Percentiles rank a stretch among this genome's conserved stretches.
These are phyloP conservation scores for Zizania latifolia DNA, from an alignment of 176 grass and related monocot species.

Conservation along the genomic window DNA sequence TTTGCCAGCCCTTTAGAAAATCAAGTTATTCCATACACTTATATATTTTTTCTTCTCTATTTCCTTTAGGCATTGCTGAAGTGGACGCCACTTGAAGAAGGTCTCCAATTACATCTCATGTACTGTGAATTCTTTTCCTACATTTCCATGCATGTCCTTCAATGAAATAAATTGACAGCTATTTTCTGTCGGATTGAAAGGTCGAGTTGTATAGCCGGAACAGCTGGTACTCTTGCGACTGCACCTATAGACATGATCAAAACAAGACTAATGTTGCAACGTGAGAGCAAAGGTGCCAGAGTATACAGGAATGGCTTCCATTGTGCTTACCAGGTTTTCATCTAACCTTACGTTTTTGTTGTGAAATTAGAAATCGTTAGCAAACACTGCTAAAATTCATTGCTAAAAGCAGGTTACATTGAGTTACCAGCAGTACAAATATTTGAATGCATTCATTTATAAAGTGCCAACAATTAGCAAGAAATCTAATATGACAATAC, in stretches of 20 bases:
- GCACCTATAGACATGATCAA: conserved; percentile 91
- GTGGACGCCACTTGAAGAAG: conserved; percentile 79
- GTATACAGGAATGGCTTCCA: conserved; percentile 79
- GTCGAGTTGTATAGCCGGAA: conserved; percentile 92
- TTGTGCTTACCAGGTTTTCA: conserved; percentile 82
- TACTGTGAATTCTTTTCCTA: conserved; percentile 50
- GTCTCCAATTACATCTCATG: conserved; percentile 89
- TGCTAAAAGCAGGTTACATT: background rate
- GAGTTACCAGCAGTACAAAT: background rate
- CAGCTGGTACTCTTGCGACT: conserved; percentile 66
- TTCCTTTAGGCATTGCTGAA: conserved; percentile 63
- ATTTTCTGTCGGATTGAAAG: conserved; percentile 46
- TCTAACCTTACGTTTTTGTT: conserved; percentile 21
- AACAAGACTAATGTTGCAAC: conserved; percentile 92
- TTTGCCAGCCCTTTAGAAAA: background rate
- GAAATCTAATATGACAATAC: background rate
- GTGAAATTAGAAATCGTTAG: background rate
- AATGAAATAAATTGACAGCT: conserved; percentile 27
- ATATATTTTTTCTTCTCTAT: background rate
- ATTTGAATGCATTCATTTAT: conserved; percentile 14
- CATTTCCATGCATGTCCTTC: conserved; percentile 24
- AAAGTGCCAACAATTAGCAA: background rate
- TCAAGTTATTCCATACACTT: background rate
- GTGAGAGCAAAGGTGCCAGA: conserved; percentile 45
- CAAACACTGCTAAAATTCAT: background rate